These are phyloP conservation scores for Globisporangium barbulae DNA, from an alignment of 352 stramenopile genomes.

Conservation along the genomic window DNA sequence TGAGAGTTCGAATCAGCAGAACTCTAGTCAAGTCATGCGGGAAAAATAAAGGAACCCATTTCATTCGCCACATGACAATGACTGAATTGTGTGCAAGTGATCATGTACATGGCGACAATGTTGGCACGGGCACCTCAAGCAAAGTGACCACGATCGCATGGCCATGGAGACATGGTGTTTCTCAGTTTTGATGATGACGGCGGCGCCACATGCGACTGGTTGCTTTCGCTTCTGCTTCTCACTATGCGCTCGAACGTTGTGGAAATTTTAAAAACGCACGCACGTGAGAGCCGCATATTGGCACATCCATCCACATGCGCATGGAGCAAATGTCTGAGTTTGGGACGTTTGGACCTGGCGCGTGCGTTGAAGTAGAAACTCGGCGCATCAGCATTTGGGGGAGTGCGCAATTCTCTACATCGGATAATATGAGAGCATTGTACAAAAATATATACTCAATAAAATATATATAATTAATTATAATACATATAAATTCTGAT, in stretches of 20 bases:
- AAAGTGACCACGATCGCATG: neutral
- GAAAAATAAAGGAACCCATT: neutral
- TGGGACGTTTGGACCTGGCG: neutral
- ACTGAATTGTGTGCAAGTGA: neutral
- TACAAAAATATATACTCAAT: no score
- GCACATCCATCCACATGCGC: neutral
- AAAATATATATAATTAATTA: no score
- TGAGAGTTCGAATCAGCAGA: neutral
- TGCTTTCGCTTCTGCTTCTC: neutral
- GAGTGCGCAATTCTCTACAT: no score
- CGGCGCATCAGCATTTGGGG: slow-evolving; percentile 5
- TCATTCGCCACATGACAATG: neutral
- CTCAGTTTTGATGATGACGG: neutral
- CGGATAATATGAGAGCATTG: no score
- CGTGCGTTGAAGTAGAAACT: slow-evolving; percentile 5
- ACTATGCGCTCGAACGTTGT: neutral
- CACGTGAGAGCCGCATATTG: neutral
- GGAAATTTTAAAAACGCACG: neutral
- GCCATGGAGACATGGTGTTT: neutral
- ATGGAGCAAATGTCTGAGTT: neutral
- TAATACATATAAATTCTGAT: no score
- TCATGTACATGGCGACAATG: neutral
- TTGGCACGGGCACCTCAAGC: neutral
- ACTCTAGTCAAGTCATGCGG: neutral
- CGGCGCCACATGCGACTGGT: neutral